A percentile compares a stretch with the other conserved stretches of the same genome.
Conservation (phyloP, 1,139 yeast species). For the Zygoascus sp. region DNA sequence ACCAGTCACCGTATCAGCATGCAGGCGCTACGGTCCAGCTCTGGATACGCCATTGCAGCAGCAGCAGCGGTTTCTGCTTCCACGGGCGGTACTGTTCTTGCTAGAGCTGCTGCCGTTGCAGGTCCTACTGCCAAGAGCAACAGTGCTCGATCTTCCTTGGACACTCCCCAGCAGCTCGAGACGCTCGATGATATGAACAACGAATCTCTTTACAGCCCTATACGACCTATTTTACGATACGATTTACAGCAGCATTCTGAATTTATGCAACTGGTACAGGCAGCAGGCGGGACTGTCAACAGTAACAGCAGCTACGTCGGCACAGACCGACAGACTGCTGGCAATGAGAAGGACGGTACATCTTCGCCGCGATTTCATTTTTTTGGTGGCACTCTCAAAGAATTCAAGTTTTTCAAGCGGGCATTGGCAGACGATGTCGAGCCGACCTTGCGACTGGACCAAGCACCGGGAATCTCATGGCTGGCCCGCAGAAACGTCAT, state of each 20-base stretch:
- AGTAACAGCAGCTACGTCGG: too few relatives aligned
- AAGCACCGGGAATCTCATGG: slow-evolving; percentile 60
- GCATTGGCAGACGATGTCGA: slow-evolving; percentile 77
- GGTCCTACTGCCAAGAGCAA: slow-evolving; percentile 10
- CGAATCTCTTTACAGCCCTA: slow-evolving; percentile 2
- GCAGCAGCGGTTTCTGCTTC: neutral
- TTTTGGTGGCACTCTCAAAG: slow-evolving; percentile 38
- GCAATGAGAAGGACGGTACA: slow-evolving; percentile 7
- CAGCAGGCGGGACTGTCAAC: neutral
- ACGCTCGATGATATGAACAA: slow-evolving; percentile 3
- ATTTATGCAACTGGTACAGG: neutral
- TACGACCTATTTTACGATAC: slow-evolving; percentile 8
- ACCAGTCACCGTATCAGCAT: neutral
- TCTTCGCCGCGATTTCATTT: slow-evolving; percentile 10
- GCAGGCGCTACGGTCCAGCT: neutral
- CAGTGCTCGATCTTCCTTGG: neutral
- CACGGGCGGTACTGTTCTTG: neutral
- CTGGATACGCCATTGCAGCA: neutral
- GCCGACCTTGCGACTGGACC: slow-evolving; percentile 56
- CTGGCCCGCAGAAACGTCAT: slow-evolving; percentile 56
- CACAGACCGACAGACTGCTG: neutral
- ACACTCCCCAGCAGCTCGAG: neutral
- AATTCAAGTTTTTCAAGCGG: slow-evolving; percentile 58
- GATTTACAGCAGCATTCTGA: slow-evolving; percentile 7
- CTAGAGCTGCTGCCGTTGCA: neutral